phyloP scores from a whole-genome alignment of 1,284 basidiomycete species.

The Austropuccinia psidii region DNA sequence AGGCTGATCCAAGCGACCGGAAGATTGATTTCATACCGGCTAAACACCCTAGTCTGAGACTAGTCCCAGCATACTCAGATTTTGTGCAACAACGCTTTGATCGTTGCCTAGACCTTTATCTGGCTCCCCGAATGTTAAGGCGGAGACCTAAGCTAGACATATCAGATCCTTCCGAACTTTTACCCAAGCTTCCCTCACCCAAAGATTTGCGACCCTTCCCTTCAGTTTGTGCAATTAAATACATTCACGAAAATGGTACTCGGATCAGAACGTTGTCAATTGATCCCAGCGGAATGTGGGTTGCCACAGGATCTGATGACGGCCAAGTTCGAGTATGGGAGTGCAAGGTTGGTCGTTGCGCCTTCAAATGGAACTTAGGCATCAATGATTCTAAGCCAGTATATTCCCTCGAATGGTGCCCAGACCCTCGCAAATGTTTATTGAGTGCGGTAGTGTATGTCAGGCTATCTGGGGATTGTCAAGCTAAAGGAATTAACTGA shows the following conservation, averaged over 20 bases:
- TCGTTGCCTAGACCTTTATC: constrained; percentile 90
- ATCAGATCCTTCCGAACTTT: constrained; percentile 64
- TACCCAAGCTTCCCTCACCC: constrained; percentile 93
- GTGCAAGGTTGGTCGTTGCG: constrained; percentile 78
- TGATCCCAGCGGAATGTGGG: constrained; percentile 85
- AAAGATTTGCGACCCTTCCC: constrained; percentile 92
- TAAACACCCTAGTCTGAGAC: constrained; percentile 75
- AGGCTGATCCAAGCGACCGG: constrained; percentile 78
- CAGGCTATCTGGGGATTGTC: not conserved
- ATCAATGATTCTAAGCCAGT: constrained; percentile 56
- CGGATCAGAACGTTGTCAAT: constrained; percentile 69
- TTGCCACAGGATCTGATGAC: constrained; percentile 81
- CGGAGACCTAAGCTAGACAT: constrained; percentile 73
- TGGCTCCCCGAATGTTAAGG: constrained; percentile 72
- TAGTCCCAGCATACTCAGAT: constrained; percentile 82
- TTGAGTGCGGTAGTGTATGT: constrained; percentile 74
- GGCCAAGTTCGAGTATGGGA: constrained; percentile 89
- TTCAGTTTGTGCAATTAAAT: constrained; percentile 66
- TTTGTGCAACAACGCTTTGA: constrained; percentile 92
- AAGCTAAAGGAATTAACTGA: not conserved
- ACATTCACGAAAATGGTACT: constrained; percentile 59
- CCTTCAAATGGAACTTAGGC: constrained; percentile 77
- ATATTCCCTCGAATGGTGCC: constrained; percentile 86
- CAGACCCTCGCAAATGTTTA: constrained; percentile 70
- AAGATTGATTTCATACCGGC: constrained; percentile 81